Evolutionary conservation across 108 stramenopile species (phyloP), one percentile per base, ranked within the genome.

Genomic region (Cyclostephanos tholiformis): DNA sequence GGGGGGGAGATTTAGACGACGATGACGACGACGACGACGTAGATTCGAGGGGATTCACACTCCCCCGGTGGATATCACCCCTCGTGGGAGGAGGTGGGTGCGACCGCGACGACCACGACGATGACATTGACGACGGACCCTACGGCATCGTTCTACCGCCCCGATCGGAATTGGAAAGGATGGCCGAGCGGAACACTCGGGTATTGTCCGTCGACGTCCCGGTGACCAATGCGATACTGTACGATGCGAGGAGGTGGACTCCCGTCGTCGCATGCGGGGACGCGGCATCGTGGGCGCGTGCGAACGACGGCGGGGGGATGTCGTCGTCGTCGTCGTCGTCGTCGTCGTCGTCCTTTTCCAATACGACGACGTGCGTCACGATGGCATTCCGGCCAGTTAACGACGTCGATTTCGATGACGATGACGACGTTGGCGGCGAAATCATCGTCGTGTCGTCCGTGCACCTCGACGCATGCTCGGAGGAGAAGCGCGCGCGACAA

Each of bases 171-270:
- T 39, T 86, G 10, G 79, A 80, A 19, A 76, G 76, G 57, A 84
- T 86, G 43, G 85, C 75, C 0, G 76, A 81, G 29, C 75, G 85
- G 4, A 86, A 86, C 63, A 36, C 53, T 43, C 79, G 85, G 13
- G 85, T 86, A 7, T 51, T 86, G 41, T 56, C 25, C 25, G 64
- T 38, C 8, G 82, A 86, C 81, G 75, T 44, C 7, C 82, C 85
- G 20, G 71, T 86, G 10, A 86, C 85, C 3, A 75, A 71, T 66
- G 85, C 82, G 10, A 81, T 86, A 16, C 73, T 86, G 22, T 82
- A 71, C 53, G 52, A 53, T 23, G 23, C 66, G 6, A 64, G 70
- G 19, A 82, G 67, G 62, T 82, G 74, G 74, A 67, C 20, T 17
- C 80, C 80, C 35, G 19, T 62, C 25, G 36, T 61, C n/a, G n/a